Percentiles rank a stretch among this genome's conserved stretches.
phyloP scores from a whole-genome alignment of 148 eudicot species.

The Persicaria maculosa region DNA sequence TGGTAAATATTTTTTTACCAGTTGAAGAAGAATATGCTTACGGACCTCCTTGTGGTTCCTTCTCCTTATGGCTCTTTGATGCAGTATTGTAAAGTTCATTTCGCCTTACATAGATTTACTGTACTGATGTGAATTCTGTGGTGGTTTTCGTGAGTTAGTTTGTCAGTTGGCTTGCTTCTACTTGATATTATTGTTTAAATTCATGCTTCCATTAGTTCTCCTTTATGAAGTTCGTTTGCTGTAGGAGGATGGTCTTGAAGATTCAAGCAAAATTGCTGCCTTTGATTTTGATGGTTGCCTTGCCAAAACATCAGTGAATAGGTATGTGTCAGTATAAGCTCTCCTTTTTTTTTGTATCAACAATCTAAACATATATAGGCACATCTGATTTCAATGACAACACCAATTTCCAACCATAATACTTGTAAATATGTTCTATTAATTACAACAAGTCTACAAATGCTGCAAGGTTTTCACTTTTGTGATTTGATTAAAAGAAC shows the following conservation, averaged over 20 bases:
- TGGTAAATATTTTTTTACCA: background rate
- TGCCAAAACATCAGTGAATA: conserved; percentile 66
- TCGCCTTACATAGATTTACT: too few relatives aligned
- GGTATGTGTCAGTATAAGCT: conserved; percentile 24
- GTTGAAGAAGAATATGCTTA: background rate
- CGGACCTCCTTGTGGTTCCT: background rate
- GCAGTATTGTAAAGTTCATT: too few relatives aligned
- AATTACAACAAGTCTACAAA: background rate
- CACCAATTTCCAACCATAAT: background rate
- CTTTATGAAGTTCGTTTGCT: background rate
- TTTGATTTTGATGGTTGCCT: conserved; percentile 98
- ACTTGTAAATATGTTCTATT: background rate
- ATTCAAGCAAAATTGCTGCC: conserved; percentile 81
- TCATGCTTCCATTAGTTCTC: background rate
- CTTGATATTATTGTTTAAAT: too few relatives aligned
- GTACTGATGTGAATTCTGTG: too few relatives aligned
- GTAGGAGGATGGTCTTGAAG: conserved; percentile 77
- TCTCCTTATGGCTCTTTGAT: too few relatives aligned
- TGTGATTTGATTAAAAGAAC: background rate
- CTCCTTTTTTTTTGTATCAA: background rate
- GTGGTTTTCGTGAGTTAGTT: too few relatives aligned
- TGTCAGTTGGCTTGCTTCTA: too few relatives aligned
- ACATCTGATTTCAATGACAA: background rate
- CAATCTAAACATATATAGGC: background rate
- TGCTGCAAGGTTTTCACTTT: background rate